Base-by-base conservation (phyloP, 352 stramenopile species). In the Pythium rhizo-oryzae region DNA sequence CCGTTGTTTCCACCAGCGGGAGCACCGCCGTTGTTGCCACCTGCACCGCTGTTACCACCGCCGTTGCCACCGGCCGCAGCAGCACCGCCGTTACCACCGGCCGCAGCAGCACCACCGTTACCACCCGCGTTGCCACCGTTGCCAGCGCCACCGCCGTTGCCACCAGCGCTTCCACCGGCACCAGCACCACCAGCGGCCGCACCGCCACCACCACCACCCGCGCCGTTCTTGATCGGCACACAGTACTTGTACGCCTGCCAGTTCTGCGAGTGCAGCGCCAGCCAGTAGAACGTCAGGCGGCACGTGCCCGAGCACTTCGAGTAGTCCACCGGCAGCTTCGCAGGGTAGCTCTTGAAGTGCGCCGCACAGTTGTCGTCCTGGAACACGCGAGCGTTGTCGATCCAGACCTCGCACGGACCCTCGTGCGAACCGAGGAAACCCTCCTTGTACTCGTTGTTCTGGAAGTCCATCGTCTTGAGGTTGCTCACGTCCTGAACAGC, bases 301-400 rank as follows among this genome's bases (percentile, higher is more conserved):
- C 82, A 89, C 9, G 23, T 63, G 39, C 56, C 76, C 39, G 21
- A 51, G 65, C 80, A 90, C 15, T 54, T 67, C n/a, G 74, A 82
- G 69, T 81, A 90, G 63, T 88, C 72, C 13, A 90, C 62, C 18
- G 75, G 60, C 44, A 84, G 84, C 43, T 53, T 63, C 6, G 82
- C 82, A n/a, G 84, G 75, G 30, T 61, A 75, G 21, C 59, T 54
- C 53, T 68, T 70, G 58, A 79, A 87, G 41, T 70, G 66, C 3
- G 53, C 72, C 4, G 71, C 71, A 46, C 82, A 91, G 57, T 89
- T 71, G 52, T 79, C 66, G 58, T 79, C 58, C 30, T 74, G 59
- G 51, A 74, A 69, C n/a, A 79, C 69, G 47, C 60, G 58, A 25
- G 57, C 57, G 46, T 72, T 70, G 43, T 71, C 64, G 28, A 79